Evolutionary conservation across 768 basidiomycete species (phyloP).

Genomic region (Cubamyces sp.): DNA sequence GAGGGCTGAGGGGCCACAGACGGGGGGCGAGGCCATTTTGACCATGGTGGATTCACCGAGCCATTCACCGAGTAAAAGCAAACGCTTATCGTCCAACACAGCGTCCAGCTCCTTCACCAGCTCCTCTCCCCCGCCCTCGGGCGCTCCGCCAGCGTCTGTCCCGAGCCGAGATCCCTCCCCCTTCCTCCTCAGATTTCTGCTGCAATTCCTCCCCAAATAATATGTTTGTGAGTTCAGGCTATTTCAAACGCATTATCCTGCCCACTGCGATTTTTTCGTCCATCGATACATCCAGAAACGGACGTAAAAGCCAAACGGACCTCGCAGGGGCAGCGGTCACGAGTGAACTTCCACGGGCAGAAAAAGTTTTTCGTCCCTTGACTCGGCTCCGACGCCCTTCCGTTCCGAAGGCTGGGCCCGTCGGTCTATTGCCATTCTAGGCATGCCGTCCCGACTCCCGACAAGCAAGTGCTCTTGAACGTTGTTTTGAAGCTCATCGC

Average conservation of each 20-base stretch:
- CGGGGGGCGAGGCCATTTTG: slow-evolving; percentile 19
- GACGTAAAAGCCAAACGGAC: slow-evolving; percentile 21
- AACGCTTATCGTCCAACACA: slow-evolving; percentile 33
- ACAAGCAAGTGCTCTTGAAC: not conserved
- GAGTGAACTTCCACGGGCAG: slow-evolving; percentile 10
- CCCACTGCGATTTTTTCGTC: not conserved
- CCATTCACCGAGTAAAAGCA: slow-evolving; percentile 42
- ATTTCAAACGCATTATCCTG: not conserved
- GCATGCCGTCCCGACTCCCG: slow-evolving; percentile 11
- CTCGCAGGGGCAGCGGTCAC: slow-evolving; percentile 8
- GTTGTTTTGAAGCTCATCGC: not conserved
- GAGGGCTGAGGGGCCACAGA: slow-evolving; percentile 11
- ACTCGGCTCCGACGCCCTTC: slow-evolving; percentile 30
- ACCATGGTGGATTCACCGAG: slow-evolving; percentile 39
- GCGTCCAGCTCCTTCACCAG: slow-evolving; percentile 22
- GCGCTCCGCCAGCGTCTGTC: slow-evolving; percentile 27
- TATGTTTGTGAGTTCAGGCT: not conserved
- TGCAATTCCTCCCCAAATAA: not conserved
- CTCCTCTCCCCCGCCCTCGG: slow-evolving; percentile 17
- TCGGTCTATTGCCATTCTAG: slow-evolving; percentile 18
- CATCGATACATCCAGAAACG: not conserved
- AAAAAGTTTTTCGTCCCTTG: slow-evolving; percentile 36
- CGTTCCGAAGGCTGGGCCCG: slow-evolving; percentile 15
- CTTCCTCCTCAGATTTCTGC: not conserved
- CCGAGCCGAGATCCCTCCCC: not conserved